Base-by-base conservation (phyloP, 129 eudicot species). In the Helianthus annuus region DNA sequence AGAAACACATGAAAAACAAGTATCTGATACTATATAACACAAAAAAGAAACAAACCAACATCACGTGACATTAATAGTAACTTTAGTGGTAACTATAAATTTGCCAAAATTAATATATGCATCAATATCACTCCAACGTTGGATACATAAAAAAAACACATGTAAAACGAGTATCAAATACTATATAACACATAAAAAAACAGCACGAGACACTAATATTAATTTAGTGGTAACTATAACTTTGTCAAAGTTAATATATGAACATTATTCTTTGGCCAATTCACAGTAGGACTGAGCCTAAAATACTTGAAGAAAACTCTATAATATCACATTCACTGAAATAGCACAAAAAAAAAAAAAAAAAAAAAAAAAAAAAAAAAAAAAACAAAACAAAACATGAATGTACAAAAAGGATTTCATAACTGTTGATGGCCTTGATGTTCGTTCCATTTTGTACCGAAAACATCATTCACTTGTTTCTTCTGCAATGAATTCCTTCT, bases 371-470 rank as follows among this genome's bases (percentile, higher is more conserved):
- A 24, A n/a, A n/a, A n/a, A n/a, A 36, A n/a, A 57, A 57, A 57
- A 7, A 57, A 57, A 57, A 36, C 36, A 57, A 57, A 57, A 54
- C 34, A 36, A 57, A 57, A 24, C 15, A 57, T 57, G 64, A 57
- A 57, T 57, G 64, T 7, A 57, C 64, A 57, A 22, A 57, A 34
- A 27, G 16, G 64, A 10, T 24, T 27, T 58, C 64, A 56, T 3
- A 56, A 2, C 36, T 56, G 34, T 56, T 19, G 68, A 10, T 24
- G 14, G 32, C 38, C 59, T 59, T 68, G 60, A 48, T 56, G 22
- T 46, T 67, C 46, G 56, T 66, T 56, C 55, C 62, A 64, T 58
- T 68, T 48, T 40, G 66, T 67, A 68, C 42, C 49, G 10, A 42
- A 60, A 77, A 13, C 36, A 49, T 48, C 57, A 17, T 48, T 51